A percentile compares a stretch with the other conserved stretches of the same genome.
These are phyloP conservation scores for Colletotrichum nymphaeae DNA, from an alignment of 2,329 filamentous ascomycete species.

Conservation along the genomic window DNA sequence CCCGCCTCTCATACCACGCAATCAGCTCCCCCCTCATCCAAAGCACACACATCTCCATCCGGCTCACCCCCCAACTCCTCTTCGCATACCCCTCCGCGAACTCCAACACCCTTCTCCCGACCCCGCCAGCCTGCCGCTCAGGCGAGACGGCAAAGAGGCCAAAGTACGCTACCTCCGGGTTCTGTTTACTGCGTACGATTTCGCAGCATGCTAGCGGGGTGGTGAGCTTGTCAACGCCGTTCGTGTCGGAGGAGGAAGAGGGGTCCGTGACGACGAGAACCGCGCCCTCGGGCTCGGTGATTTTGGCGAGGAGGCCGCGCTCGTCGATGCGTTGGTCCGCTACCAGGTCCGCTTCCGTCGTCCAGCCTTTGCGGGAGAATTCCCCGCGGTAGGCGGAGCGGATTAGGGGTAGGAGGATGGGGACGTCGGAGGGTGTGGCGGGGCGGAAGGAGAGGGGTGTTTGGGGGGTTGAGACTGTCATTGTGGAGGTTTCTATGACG, in stretches of 20 bases:
- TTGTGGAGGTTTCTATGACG: neutral
- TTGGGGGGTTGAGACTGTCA: slow-evolving; percentile 7
- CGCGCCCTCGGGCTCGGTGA: slow-evolving; percentile 48
- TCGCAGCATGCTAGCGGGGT: slow-evolving; percentile 57
- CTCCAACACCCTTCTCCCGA: slow-evolving; percentile 54
- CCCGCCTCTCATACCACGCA: slow-evolving; percentile 56
- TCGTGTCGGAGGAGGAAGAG: neutral
- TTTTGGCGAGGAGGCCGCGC: slow-evolving; percentile 50
- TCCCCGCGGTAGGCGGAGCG: slow-evolving; percentile 58
- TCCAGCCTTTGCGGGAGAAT: slow-evolving; percentile 55
- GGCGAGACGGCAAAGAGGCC: slow-evolving; percentile 62
- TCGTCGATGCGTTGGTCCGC: slow-evolving; percentile 55
- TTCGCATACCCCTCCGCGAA: slow-evolving; percentile 53
- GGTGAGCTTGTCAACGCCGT: slow-evolving; percentile 8
- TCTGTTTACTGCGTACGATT: slow-evolving; percentile 41
- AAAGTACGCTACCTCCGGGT: slow-evolving; percentile 47
- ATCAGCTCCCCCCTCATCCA: slow-evolving; percentile 56
- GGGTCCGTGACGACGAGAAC: slow-evolving; percentile 51
- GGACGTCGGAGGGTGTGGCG: slow-evolving; percentile 47
- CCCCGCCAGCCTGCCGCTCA: slow-evolving; percentile 52
- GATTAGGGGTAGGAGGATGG: slow-evolving; percentile 51
- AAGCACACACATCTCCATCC: slow-evolving; percentile 59
- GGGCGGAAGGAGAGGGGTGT: slow-evolving; percentile 46
- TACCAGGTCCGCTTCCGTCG: slow-evolving; percentile 58
- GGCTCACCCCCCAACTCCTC: slow-evolving; percentile 45